phyloP scores from a whole-genome alignment of 1,284 basidiomycete genomes.

The Papiliotrema laurentii region DNA sequence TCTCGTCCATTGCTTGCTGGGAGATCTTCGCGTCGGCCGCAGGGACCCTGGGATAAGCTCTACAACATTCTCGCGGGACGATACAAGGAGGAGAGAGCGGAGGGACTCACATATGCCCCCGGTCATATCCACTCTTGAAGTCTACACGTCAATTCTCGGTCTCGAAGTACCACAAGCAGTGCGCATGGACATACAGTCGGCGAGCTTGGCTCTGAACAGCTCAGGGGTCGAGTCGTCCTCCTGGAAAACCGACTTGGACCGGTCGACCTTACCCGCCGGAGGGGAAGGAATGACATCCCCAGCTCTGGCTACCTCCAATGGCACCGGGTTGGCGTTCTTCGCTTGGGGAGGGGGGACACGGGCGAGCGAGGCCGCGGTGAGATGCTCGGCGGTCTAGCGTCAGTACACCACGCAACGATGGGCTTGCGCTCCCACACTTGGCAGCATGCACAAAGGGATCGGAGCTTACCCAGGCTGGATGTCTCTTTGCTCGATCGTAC shows the following conservation, averaged over 20 bases:
- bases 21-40: slow-evolving; percentile 89
- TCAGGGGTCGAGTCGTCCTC: slow-evolving; percentile 78
- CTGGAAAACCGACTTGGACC: slow-evolving; percentile 72
- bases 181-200: slow-evolving; percentile 57
- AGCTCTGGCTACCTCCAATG: slow-evolving; percentile 32
- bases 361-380: slow-evolving; percentile 70
- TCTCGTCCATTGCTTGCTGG: slow-evolving; percentile 93
- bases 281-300: slow-evolving; percentile 32
- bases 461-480: slow-evolving; percentile 82
- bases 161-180: neutral
- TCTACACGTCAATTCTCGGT: slow-evolving; percentile 51
- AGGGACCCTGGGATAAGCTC: slow-evolving; percentile 63
- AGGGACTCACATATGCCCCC: slow-evolving; percentile 80
- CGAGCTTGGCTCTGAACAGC: slow-evolving; percentile 75
- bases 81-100: neutral
- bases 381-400: slow-evolving; percentile 79
- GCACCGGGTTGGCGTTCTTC: slow-evolving; percentile 24
- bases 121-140: slow-evolving; percentile 90
- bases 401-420: neutral
- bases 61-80: slow-evolving; percentile 6
- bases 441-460: neutral
- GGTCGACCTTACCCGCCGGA: slow-evolving; percentile 56
- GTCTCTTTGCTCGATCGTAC: slow-evolving; percentile 84
- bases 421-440: neutral
- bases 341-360: slow-evolving; percentile 49